Conservation (phyloP, 345 rosid genomes). For the Salix suchowensis region DNA sequence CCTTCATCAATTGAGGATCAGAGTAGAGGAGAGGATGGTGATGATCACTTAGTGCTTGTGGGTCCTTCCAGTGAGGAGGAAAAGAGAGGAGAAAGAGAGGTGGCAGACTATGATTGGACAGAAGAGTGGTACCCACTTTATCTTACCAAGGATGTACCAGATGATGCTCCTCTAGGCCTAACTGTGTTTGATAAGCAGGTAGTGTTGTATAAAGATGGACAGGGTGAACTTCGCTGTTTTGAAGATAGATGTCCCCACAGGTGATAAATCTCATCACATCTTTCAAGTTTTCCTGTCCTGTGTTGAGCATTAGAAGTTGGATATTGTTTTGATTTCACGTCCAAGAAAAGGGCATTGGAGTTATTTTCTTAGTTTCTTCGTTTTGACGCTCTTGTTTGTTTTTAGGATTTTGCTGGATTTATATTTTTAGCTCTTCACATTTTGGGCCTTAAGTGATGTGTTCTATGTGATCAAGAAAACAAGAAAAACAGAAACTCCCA, state of each 20-base stretch:
- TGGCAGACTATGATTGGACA: constrained; percentile 71
- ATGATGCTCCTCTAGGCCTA: constrained; percentile 90
- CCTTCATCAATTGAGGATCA: not conserved
- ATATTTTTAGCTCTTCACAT: too few species aligned
- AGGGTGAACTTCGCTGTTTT: constrained; percentile 53
- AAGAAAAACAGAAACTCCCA: too few species aligned
- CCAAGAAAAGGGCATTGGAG: not conserved
- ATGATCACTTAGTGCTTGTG: constrained; percentile 20
- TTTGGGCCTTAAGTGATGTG: too few species aligned
- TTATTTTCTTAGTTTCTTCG: not conserved
- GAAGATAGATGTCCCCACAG: constrained; percentile 97
- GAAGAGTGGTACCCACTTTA: constrained; percentile 96
- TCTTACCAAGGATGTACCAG: constrained; percentile 68
- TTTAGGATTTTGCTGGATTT: not conserved
- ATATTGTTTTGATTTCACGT: not conserved
- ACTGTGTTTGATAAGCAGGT: constrained; percentile 76
- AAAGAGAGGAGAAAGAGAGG: constrained; percentile 39
- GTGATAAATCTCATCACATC: constrained; percentile 23
- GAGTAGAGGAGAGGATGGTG: constrained; percentile 18
- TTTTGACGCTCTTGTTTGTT: not conserved
- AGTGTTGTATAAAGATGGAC: constrained; percentile 73
- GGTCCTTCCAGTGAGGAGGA: constrained; percentile 34
- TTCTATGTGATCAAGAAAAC: too few species aligned
- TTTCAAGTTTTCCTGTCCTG: too few species aligned
- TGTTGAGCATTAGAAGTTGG: not conserved